phyloP scores from a whole-genome alignment of 2,329 filamentous ascomycete species.

The Exophiala bonariae region DNA sequence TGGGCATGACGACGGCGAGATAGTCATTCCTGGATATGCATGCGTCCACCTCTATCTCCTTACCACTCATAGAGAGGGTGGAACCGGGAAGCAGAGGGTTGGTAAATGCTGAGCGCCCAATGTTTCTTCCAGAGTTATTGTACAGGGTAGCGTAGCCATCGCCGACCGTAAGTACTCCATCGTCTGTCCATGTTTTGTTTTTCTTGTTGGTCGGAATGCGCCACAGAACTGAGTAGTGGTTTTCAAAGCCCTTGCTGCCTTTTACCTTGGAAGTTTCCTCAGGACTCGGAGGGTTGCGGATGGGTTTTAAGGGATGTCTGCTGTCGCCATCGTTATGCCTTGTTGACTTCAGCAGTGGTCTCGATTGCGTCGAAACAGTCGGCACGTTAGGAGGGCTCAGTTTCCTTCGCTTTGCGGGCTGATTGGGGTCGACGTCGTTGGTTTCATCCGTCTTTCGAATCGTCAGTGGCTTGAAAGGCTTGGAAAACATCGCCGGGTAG shows the following conservation, averaged over 20 bases:
- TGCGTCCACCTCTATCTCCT: constrained; percentile 68
- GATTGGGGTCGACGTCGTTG: constrained; percentile 22
- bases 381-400: constrained; percentile 26
- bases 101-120: constrained; percentile 59
- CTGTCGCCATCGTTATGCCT: background rate
- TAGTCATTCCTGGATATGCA: constrained; percentile 43
- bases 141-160: constrained; percentile 61
- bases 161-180: constrained; percentile 62
- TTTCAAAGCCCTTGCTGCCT: constrained; percentile 16
- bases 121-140: constrained; percentile 63
- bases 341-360: background rate
- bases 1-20: constrained; percentile 7
- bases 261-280: constrained; percentile 27
- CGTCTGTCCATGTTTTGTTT: constrained; percentile 76
- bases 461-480: constrained; percentile 47
- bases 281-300: constrained; percentile 35
- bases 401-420: constrained; percentile 39
- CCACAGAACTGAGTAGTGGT: constrained; percentile 37
- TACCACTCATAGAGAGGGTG: constrained; percentile 62
- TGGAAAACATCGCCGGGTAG: constrained; percentile 43
- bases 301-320: constrained; percentile 21
- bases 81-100: constrained; percentile 61
- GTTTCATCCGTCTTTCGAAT: constrained; percentile 34
- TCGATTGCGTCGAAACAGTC: background rate
- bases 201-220: constrained; percentile 71